Base-by-base conservation (phyloP, 352 stramenopile genomes). In the Thalassiosira exigua region DNA sequence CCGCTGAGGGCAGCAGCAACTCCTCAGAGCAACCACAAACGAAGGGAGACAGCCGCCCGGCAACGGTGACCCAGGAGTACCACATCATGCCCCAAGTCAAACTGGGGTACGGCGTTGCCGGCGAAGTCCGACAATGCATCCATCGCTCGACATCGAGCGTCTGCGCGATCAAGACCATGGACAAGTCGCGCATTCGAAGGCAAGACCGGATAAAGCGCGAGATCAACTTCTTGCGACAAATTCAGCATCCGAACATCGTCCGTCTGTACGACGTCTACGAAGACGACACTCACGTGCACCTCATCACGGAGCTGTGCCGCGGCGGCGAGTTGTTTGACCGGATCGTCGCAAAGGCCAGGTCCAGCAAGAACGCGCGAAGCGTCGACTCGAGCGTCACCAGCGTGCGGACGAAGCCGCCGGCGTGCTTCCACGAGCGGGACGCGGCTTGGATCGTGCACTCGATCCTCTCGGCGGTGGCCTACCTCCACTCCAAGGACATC, bases 401-500 rank as follows among this genome's bases (percentile, higher is more conserved):
- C 39, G 39, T 17, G n/a, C 11, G 39, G n/a, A 48, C n/a, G n/a
- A 17, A 11, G 11, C 11, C 39, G 11, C 39, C 50, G 50, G 24
- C 24, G 4, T 80, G 71, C 3, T 94, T 94, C 69, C 95, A 91
- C 3, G 96, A 98, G 82, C 84, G 91, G 12, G 94, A 98, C 62
- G 95, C 96, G 3, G 92, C 94, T 58, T 85, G 94, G 56, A 85
- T 97, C 51, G 91, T 97, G 61, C 90, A 65, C 26, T 79, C 82
- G 56, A 79, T 98, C 59, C 91, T 96, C 48, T 86, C 96, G 51
- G 96, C 94, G 1, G 90, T 98, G 26, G 92, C 95, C 84, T 96
- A 98, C 87, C 96, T 92, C 75, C 86, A 92, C 61, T 29, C 69
- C 0, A 64, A 77, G 26, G 66, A 75, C 29, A 72, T 92, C 3